Conservation (phyloP, 2,329 filamentous ascomycete genomes). For the Ambrosiella cleistominuta region DNA sequence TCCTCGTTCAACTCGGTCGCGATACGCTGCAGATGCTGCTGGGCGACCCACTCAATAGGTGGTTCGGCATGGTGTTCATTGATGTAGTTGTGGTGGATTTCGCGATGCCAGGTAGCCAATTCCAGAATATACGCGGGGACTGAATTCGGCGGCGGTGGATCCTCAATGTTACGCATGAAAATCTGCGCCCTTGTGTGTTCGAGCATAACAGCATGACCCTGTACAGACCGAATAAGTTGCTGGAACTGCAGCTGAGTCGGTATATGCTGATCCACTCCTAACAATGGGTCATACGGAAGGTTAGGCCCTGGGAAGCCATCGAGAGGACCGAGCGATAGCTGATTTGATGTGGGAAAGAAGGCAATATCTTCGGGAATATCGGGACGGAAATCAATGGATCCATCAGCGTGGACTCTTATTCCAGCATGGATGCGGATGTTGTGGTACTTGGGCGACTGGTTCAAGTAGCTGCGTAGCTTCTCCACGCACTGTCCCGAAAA, state of each 20-base stretch:
- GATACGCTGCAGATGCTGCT: slow-evolving; percentile 1
- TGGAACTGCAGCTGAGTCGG: neutral
- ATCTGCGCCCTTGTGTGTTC: slow-evolving; percentile 3
- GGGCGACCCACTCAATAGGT: neutral
- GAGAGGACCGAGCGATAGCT: neutral
- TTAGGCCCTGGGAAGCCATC: no score
- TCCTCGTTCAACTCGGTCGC: neutral
- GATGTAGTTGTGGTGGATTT: neutral
- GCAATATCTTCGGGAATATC: neutral
- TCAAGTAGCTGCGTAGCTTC: slow-evolving; percentile 62
- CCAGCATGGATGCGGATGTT: slow-evolving; percentile 21
- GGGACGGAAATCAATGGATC: neutral
- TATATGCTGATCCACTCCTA: neutral
- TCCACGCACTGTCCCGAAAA: slow-evolving; percentile 79
- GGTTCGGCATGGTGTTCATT: neutral
- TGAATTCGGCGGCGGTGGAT: neutral
- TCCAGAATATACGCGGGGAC: neutral
- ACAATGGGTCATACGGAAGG: slow-evolving; percentile 1
- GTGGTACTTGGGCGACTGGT: slow-evolving; percentile 33
- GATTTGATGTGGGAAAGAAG: neutral
- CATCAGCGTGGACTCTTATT: neutral
- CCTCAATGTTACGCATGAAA: neutral
- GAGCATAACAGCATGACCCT: neutral
- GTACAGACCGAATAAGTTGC: neutral
- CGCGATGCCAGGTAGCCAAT: neutral